A percentile compares a stretch with the other conserved stretches of the same genome.
These are phyloP conservation scores for Colletotrichum gloeosporioides DNA, from an alignment of 2,329 filamentous ascomycete species.

Conservation along the genomic window DNA sequence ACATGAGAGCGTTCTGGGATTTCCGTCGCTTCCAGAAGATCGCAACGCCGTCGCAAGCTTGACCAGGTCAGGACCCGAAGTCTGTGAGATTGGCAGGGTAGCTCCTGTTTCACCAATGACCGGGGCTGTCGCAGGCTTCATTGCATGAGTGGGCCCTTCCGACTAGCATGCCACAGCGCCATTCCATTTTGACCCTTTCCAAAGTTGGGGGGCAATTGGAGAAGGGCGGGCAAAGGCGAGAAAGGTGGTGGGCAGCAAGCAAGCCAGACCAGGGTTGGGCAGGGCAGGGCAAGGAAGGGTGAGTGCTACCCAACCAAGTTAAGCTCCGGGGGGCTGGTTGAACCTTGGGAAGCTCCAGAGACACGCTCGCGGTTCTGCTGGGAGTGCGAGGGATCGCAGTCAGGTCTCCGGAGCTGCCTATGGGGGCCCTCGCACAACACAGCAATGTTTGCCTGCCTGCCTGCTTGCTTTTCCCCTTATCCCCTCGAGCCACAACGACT, in stretches of 20 bases:
- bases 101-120: slow-evolving; percentile 57
- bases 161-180: not conserved
- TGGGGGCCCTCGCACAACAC: not conserved
- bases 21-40: slow-evolving; percentile 48
- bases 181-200: slow-evolving; percentile 8
- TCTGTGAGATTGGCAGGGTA: slow-evolving; percentile 53
- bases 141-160: slow-evolving; percentile 11
- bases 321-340: slow-evolving; percentile 14
- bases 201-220: slow-evolving; percentile 13
- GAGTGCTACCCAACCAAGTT: slow-evolving; percentile 19
- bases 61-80: slow-evolving; percentile 45
- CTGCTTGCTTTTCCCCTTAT: not conserved
- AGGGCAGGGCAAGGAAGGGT: slow-evolving; percentile 8
- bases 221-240: not conserved
- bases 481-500: not conserved
- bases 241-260: not conserved
- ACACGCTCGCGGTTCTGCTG: slow-evolving; percentile 6
- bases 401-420: not conserved
- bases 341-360: slow-evolving; percentile 10
- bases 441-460: not conserved
- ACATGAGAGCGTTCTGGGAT: slow-evolving; percentile 19
- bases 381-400: not conserved
- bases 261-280: not conserved
- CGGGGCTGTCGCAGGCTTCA: slow-evolving; percentile 38
- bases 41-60: slow-evolving; percentile 48